Evolutionary conservation across 495 filamentous ascomycete genomes (phyloP).

Genomic region (Penicillium nucicola): DNA sequence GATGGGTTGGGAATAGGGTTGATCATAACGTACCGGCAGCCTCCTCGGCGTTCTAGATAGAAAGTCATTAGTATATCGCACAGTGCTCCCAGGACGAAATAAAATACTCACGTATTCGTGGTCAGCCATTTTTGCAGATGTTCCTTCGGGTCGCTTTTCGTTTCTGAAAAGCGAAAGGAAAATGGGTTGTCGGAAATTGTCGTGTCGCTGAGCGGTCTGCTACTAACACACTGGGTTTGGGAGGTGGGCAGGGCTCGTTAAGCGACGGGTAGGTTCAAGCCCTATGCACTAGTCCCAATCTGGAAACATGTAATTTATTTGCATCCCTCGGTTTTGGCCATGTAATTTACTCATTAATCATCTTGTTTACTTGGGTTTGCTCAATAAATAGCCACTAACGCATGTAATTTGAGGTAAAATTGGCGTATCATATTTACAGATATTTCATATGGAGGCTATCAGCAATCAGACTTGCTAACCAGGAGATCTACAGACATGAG

Average conservation of each 20-base stretch:
- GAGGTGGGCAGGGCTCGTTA: constrained; percentile 46
- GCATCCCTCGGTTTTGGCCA: not conserved
- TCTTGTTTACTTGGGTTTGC: not conserved
- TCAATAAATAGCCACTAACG: not conserved
- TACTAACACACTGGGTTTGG: constrained; percentile 31
- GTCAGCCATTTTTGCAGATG: constrained; percentile 85
- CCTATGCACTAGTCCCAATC: constrained; percentile 36
- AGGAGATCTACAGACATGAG: no score
- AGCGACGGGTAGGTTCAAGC: constrained; percentile 46
- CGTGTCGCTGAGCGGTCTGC: constrained; percentile 42
- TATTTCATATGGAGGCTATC: no score
- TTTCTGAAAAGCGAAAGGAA: constrained; percentile 50
- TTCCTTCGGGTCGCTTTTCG: constrained; percentile 50
- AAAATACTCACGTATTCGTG: constrained; percentile 74
- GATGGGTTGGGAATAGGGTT: constrained; percentile 10
- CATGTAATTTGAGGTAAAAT: not conserved
- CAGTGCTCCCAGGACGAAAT: constrained; percentile 3
- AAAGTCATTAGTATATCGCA: constrained; percentile 35
- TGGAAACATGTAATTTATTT: constrained; percentile 7
- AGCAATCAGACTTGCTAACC: no score
- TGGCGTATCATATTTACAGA: not conserved
- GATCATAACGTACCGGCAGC: constrained; percentile 70
- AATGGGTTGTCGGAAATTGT: constrained; percentile 44
- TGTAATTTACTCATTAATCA: not conserved
- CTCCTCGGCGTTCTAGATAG: constrained; percentile 80